Conservation (phyloP, 176 grass and related monocot species). For the Chrysopogon serrulatus region DNA sequence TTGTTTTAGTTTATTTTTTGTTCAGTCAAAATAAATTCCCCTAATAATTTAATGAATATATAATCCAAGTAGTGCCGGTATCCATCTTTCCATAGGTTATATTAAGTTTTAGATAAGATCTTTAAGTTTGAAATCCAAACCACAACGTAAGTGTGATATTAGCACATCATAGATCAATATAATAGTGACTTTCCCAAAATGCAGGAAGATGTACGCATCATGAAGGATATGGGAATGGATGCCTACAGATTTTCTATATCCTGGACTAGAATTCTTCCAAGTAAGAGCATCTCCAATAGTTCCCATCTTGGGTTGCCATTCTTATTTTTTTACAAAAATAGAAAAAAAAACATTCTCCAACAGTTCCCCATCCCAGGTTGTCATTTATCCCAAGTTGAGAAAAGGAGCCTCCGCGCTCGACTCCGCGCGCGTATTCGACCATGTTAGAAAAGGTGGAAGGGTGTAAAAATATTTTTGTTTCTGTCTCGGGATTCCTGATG, state of each 20-base stretch:
- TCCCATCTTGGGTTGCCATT: too few relatives aligned
- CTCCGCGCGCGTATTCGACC: too few relatives aligned
- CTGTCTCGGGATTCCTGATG: too few relatives aligned
- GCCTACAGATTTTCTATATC: constrained; percentile 70
- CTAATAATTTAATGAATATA: neutral
- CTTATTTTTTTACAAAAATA: too few relatives aligned
- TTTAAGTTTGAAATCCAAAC: neutral
- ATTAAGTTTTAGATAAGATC: neutral
- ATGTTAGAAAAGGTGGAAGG: too few relatives aligned
- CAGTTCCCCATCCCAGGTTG: too few relatives aligned
- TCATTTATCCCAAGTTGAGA: too few relatives aligned
- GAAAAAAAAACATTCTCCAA: too few relatives aligned
- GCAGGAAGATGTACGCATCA: constrained; percentile 61
- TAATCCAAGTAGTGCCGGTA: neutral
- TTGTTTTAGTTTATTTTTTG: neutral
- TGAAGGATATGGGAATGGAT: constrained; percentile 70
- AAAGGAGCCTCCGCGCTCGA: too few relatives aligned
- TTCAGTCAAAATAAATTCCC: neutral
- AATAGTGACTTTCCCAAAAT: neutral
- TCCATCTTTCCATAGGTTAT: neutral
- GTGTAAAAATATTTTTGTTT: too few relatives aligned
- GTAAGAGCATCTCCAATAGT: too few relatives aligned
- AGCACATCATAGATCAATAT: neutral
- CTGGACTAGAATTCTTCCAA: constrained; percentile 66
- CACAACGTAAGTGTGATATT: neutral